Conservation (phyloP, 129 eudicot species). For the Arctium lappa region DNA sequence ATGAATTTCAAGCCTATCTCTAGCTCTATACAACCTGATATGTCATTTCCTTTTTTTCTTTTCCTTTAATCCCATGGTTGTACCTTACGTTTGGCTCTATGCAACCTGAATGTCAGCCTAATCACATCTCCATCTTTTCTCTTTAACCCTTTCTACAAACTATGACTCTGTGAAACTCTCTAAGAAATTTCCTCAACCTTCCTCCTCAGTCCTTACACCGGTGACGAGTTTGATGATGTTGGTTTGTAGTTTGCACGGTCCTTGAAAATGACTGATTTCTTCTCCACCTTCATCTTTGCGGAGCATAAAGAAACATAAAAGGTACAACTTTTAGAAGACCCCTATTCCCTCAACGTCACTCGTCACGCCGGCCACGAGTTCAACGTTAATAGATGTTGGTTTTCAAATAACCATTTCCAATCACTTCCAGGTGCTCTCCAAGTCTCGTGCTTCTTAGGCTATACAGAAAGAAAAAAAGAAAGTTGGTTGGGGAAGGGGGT, state of each 20-base stretch:
- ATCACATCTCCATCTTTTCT: background rate
- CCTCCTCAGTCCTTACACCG: background rate
- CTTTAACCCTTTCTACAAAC: background rate
- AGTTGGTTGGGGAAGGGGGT: background rate
- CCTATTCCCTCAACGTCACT: background rate
- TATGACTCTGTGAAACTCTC: background rate
- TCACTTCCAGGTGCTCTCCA: background rate
- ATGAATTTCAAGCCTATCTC: background rate
- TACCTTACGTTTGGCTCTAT: background rate
- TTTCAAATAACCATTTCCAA: background rate
- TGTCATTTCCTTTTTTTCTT: background rate
- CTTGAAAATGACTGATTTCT: background rate
- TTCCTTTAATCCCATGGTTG: background rate
- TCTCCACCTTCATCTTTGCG: background rate
- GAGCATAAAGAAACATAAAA: background rate
- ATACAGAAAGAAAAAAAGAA: background rate
- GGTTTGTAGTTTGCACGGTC: background rate
- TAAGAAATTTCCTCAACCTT: background rate
- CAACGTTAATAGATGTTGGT: background rate
- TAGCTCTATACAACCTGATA: background rate
- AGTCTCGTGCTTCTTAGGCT: background rate
- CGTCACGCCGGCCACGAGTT: background rate
- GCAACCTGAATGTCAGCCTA: background rate
- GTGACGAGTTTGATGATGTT: background rate
- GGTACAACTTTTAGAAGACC: background rate